Conservation (phyloP, 2,329 filamentous ascomycete species). For the Hypoxylon sp. region DNA sequence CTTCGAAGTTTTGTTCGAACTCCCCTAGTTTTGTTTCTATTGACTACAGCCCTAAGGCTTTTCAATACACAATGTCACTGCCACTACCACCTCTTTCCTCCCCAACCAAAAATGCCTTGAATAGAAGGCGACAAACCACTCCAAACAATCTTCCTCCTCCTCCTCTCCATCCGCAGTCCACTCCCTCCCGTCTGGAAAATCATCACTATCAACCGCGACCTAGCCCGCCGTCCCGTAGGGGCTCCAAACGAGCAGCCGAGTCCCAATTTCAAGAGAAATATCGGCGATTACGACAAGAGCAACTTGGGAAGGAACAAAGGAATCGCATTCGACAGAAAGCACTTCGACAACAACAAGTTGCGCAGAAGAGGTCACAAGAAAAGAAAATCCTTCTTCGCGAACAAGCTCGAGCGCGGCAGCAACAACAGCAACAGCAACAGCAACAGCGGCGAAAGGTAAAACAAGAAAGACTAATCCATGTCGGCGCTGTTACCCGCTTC, state of each 20-base stretch:
- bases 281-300: background rate
- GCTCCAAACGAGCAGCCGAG: background rate
- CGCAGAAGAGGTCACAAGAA: too few species aligned
- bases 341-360: too few species aligned
- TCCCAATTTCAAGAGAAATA: background rate
- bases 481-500: background rate
- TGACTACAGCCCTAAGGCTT: too few species aligned
- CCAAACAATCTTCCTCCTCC: background rate
- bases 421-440: background rate
- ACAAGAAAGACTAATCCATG: background rate
- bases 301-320: too few species aligned
- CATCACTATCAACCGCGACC: background rate
- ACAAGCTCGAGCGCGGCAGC: background rate
- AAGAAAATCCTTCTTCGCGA: too few species aligned
- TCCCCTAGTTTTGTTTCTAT: too few species aligned
- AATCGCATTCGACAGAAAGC: too few species aligned
- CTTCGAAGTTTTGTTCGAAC: too few species aligned
- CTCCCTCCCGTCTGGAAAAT: too few species aligned
- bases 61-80: too few species aligned
- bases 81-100: background rate
- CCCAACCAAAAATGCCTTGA: conserved; percentile 1
- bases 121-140: background rate
- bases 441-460: conserved; percentile 1
- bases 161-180: too few species aligned
- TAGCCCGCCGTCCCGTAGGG: background rate